Evolutionary conservation across 371 early-diverging fungal species (phyloP), one percentile per base, ranked within the genome.

Genomic region (Dichotomocladium elegans): DNA sequence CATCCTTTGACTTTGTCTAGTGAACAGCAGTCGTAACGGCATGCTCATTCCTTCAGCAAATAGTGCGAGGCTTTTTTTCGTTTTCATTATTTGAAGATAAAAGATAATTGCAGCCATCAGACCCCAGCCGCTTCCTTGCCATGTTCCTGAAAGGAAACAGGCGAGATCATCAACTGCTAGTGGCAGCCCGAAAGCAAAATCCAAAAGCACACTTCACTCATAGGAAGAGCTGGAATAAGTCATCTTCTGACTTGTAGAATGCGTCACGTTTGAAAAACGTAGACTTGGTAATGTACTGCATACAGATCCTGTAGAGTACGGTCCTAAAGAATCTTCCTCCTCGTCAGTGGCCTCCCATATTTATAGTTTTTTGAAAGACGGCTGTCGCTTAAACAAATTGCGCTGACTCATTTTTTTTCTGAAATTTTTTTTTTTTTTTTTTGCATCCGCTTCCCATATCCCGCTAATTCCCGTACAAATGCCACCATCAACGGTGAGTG

Each of bases 271-370:
- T 69, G 50, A 51, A 65, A 70, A 70, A 70, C 70, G 61, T 63
- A 66, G 63, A 70, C 63, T 57, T n/a, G 61, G 70, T 63, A 55
- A 63, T 63, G 60, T 70, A 70, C 70, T 70, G 70, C 61, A 70
- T 70, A 70, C 70, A 70, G 66, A 70, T 70, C 70, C 70, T 70
- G 70, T 70, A 70, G 70, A 70, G 70, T 66, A 70, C 70, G 70
- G 66, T 66, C 66, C 70, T 70, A 61, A 66, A 58, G 66, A 66
- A 66, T 60, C 52, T 58, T 49, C 4, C 9, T 11, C 5, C 49
- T 56, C 48, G 50, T 33, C 34, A 44, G 47, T 55, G 41, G 51
- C 21, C 31, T 22, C 17, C 31, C 19, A 24, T 31, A 58, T 63
- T 58, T 63, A 63, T 63, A 63, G 51, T 58, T 63, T 58, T 58